Evolutionary conservation across 176 grass and related monocot genomes (phyloP).

Genomic region (Olyra latifolia): DNA sequence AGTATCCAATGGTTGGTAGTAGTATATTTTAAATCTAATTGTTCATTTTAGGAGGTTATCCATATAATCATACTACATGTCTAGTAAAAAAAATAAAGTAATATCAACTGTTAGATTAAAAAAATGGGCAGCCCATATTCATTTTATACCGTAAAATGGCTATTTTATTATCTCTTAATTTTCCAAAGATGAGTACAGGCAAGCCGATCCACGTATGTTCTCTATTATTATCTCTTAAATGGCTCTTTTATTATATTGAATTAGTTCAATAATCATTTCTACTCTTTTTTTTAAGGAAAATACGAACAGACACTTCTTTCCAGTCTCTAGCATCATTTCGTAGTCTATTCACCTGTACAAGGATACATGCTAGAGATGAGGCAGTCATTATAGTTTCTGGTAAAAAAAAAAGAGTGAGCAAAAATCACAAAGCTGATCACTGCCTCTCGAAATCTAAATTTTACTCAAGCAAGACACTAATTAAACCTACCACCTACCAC

Average conservation of each 20-base stretch:
- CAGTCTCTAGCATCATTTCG: neutral
- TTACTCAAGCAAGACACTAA: neutral
- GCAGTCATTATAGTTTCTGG: neutral
- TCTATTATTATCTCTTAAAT: neutral
- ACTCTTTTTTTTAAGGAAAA: neutral
- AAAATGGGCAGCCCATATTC: too few relatives aligned
- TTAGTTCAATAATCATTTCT: neutral
- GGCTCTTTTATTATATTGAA: neutral
- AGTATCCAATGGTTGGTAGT: too few relatives aligned
- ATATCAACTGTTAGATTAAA: too few relatives aligned
- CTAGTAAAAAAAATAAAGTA: too few relatives aligned
- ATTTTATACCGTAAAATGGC: too few relatives aligned
- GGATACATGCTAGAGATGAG: neutral
- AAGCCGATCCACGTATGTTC: neutral
- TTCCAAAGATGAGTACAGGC: neutral
- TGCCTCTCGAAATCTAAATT: neutral
- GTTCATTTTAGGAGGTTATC: too few relatives aligned
- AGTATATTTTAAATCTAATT: too few relatives aligned
- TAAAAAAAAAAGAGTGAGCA: neutral
- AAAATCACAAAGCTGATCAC: neutral
- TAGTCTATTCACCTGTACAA: neutral
- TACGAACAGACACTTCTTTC: too few relatives aligned
- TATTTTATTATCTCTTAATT: too few relatives aligned
- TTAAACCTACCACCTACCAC: neutral
- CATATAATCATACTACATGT: too few relatives aligned